Conservation (phyloP, 2,329 filamentous ascomycete species). For the Graphilbum sp. region DNA sequence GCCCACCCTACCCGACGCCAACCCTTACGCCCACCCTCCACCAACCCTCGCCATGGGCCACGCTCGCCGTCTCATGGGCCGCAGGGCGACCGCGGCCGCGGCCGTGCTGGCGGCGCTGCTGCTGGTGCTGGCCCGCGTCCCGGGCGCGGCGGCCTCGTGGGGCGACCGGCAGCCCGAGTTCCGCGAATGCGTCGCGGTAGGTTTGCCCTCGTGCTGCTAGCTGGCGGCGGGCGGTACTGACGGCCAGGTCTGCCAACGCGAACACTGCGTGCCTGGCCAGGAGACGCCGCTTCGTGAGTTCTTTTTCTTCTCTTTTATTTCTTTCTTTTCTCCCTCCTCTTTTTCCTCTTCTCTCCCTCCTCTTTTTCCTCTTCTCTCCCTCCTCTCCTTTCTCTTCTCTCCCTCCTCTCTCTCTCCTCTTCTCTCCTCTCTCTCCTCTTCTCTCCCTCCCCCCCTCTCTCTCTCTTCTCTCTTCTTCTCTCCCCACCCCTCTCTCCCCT, state of each 20-base stretch:
- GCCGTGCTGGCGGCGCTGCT: conserved; percentile 1
- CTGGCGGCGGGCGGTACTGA: no score
- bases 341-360: background rate
- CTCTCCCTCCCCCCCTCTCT: no score
- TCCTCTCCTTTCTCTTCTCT: no score
- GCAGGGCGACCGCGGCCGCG: no score
- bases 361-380: background rate
- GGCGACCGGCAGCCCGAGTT: conserved; percentile 85
- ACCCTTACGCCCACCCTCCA: no score
- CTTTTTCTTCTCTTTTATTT: conserved; percentile 5
- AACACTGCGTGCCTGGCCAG: conserved; percentile 59
- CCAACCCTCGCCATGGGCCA: no score
- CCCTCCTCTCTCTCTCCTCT: no score
- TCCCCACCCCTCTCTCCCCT: background rate
- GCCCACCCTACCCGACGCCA: no score
- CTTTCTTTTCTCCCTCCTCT: conserved; percentile 3
- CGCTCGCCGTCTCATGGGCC: no score
- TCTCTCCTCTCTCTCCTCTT: no score
- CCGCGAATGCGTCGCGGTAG: conserved; percentile 66
- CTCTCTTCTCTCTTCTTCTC: no score
- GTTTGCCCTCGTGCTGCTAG: no score
- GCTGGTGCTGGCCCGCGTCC: conserved; percentile 15
- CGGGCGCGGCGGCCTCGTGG: conserved; percentile 47
- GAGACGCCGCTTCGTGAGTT: conserved; percentile 52
- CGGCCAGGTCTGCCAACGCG: conserved; percentile 67